Evolutionary conservation across 1,284 basidiomycete species (phyloP), one percentile per base, ranked within the genome.

Genomic region (Leccinum angustisporum): DNA sequence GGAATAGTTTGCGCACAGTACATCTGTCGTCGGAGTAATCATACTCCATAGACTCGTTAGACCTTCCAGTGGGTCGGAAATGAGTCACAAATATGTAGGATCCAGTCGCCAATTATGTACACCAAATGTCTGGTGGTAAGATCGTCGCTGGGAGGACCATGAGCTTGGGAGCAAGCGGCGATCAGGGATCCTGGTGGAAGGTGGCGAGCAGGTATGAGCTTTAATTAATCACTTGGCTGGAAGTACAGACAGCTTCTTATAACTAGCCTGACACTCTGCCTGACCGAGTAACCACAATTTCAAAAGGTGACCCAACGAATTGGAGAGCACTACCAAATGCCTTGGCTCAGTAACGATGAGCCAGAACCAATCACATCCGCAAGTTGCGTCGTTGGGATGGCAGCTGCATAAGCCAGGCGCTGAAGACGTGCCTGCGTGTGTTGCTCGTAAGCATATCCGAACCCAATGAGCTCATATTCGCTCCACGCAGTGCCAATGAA

Each of bases 401-500:
- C 86, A 6, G 78, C 84, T 2, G 77, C 59, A 65, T 81, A 86
- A 1, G 87, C 86, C 63, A 72, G 79, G 59, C 83, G 74, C 58
- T 73, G 68, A 43, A 84, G 68, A 16, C 87, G 71, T 5, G 81
- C 83, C 63, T 83, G 77, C 0, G 87, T 90, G 64, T 80, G 78
- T 66, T 88, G 86, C 67, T 90, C 87, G 67, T 86, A 89, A 1
- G 87, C 86, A 71, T 82, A 87, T 4, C 81, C 87, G 60, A 83
- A 82, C 1, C 81, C 76, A 58, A 90, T 77, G 33, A 90, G 76
- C 33, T 82, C 71, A 60, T 82, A 84, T 62, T 89, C 87, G 59
- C 81, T 83, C 72, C 82, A 88, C 5, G 86, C 86, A 1, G 83
- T 85, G 5, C 86, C 85, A 16, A 88, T 68, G 73, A 89, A 88